phyloP scores from a whole-genome alignment of 768 basidiomycete species.

The Pulveroboletus frians region DNA sequence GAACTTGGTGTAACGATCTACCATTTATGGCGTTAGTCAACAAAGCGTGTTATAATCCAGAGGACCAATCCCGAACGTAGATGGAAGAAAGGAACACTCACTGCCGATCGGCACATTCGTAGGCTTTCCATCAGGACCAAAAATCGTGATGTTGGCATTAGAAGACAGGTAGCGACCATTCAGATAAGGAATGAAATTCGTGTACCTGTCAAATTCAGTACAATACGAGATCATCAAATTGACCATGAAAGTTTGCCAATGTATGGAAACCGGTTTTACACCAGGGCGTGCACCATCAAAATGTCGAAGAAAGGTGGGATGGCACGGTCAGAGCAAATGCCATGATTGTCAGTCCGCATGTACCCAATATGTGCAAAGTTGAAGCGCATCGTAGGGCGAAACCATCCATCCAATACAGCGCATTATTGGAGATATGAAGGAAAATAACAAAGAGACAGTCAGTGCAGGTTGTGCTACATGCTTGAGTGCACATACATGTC shows the following conservation, averaged over 20 bases:
- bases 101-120: slow-evolving; percentile 44
- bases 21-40: slow-evolving; percentile 25
- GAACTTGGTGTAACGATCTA: slow-evolving; percentile 66
- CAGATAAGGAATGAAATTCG: slow-evolving; percentile 61
- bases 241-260: neutral
- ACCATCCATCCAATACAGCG: too few relatives aligned
- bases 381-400: too few relatives aligned
- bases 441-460: neutral
- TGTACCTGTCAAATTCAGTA: slow-evolving; percentile 37
- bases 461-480: neutral
- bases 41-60: neutral
- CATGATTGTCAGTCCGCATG: slow-evolving; percentile 3
- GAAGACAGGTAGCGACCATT: slow-evolving; percentile 75
- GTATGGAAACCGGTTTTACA: neutral
- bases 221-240: neutral
- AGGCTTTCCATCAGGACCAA: slow-evolving; percentile 34
- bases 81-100: slow-evolving; percentile 13
- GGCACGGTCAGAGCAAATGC: neutral
- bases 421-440: neutral
- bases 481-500: slow-evolving; percentile 47
- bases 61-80: too few relatives aligned
- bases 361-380: neutral
- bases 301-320: neutral
- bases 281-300: neutral
- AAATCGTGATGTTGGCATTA: slow-evolving; percentile 79